A percentile compares a stretch with the other conserved stretches of the same genome.
Evolutionary conservation across 768 basidiomycete genomes (phyloP).

Genomic region (Leccinum aurantiacum): DNA sequence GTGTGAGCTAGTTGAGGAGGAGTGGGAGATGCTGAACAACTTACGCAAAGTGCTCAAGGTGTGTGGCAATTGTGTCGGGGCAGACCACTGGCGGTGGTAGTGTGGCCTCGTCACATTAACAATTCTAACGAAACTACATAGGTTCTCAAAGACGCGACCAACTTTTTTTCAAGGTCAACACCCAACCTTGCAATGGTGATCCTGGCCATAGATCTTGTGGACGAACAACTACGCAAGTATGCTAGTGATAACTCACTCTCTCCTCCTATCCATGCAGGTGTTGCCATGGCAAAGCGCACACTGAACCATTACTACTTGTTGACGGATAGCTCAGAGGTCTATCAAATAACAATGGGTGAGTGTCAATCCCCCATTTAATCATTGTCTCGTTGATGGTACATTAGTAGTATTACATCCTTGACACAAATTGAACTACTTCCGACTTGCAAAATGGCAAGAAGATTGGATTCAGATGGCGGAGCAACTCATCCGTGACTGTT

Average conservation of each 20-base stretch:
- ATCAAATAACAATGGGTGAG: neutral
- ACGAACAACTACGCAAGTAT: neutral
- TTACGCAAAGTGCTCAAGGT: neutral
- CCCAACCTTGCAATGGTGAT: neutral
- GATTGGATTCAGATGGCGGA: neutral
- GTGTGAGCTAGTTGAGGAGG: neutral
- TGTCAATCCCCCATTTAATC: too few relatives aligned
- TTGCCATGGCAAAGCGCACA: neutral
- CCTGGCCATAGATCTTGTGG: neutral
- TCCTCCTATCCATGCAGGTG: neutral
- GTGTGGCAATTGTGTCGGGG: too few relatives aligned
- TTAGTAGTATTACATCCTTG: too few relatives aligned
- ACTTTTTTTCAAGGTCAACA: neutral
- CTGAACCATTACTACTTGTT: neutral
- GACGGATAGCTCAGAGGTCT: neutral
- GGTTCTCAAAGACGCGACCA: neutral
- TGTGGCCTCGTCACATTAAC: too few relatives aligned
- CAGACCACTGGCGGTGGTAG: too few relatives aligned
- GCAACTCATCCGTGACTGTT: neutral
- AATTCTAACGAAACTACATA: too few relatives aligned
- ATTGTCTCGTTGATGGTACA: too few relatives aligned
- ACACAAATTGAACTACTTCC: neutral
- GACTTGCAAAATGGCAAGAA: neutral
- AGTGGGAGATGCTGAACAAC: neutral
- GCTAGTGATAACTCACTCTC: neutral